Evolutionary conservation across 495 filamentous ascomycete genomes (phyloP).

Genomic region (Elasticomyces elasticus): DNA sequence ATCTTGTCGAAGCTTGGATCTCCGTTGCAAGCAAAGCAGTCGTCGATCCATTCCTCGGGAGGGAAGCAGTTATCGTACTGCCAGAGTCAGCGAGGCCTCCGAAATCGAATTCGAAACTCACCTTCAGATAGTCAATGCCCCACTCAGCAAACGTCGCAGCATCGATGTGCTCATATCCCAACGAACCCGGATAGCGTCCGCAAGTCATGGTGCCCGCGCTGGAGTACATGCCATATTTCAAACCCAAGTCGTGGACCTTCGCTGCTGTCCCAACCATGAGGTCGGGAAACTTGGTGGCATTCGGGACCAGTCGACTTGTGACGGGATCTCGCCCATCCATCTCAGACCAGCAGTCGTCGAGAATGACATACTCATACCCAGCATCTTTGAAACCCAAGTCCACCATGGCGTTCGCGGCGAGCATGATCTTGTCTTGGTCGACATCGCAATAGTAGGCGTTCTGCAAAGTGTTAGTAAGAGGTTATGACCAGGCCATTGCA

Average conservation of each 20-base stretch:
- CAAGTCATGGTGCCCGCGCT: conserved; percentile 53
- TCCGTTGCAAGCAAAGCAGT: conserved; percentile 30
- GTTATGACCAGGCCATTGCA: no score
- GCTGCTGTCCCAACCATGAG: conserved; percentile 26
- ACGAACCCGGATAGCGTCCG: conserved; percentile 49
- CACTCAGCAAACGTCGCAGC: conserved; percentile 53
- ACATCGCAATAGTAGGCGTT: conserved; percentile 33
- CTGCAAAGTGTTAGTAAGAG: conserved; percentile 27
- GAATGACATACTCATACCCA: conserved; percentile 31
- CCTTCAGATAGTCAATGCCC: conserved; percentile 48
- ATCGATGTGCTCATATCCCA: conserved; percentile 54
- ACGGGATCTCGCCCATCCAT: conserved; percentile 13
- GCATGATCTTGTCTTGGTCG: conserved; percentile 26
- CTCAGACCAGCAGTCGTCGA: conserved; percentile 30
- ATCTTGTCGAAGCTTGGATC: conserved; percentile 5
- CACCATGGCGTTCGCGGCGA: conserved; percentile 24
- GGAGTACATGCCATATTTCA: conserved; percentile 32
- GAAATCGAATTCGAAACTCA: conserved; percentile 29
- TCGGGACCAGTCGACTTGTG: conserved; percentile 43
- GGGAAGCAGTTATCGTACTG: conserved; percentile 63
- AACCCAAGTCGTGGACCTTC: conserved; percentile 27
- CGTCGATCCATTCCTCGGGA: conserved; percentile 35
- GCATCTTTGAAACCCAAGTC: conserved; percentile 28
- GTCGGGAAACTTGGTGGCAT: conserved; percentile 32
- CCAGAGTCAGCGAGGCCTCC: not conserved